Base-by-base conservation (phyloP, 805 yeast genomes). In the Zygotorulaspora sp. region DNA sequence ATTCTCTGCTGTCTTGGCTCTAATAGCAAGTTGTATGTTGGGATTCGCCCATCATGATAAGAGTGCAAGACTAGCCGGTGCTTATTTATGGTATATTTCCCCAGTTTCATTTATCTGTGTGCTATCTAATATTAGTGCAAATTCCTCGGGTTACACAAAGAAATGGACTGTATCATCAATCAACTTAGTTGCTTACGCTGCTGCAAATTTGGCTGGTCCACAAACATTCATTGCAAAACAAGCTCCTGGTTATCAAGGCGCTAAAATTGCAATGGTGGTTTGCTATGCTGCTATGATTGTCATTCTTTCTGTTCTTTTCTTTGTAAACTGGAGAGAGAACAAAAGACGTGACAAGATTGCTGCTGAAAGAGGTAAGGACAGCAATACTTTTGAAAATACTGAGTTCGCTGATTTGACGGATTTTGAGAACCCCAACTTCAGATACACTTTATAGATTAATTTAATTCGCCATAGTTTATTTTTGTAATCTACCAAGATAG, bases 131-230 rank as follows among this genome's bases (percentile, higher is more conserved):
- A 57, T 67, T 36, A 59, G 65, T 19, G 64, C 75, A 2, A 71
- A 83, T 55, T 72, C 79, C 23, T 78, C 88, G 1, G 92, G 92
- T 9, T 74, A 77, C 45, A 81, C 89, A n/a, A 84, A 84, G 59
- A 78, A 81, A 49, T 68, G 78, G 47, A 70, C 77, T 4, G 70
- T 76, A 18, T 74, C 76, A 36, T 80, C 81, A 5, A 57, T 78
- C 23, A 71, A 71, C 32, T 68, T 83, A 58, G 69, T 82, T 41
- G 81, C 77, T 4, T 83, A 80, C 55, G 77, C 84, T 27, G 72
- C 76, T 30, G 84, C 86, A 11, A 78, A 80, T 56, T 65, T 82
- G 26, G 72, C 80, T 40, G 90, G 89, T 2, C 88, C 92, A 4
- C 87, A 80, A 58, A 70, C 83, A 13, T 83, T 83, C 63, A 69